Base-by-base conservation (phyloP, 2,329 filamentous ascomycete species). In the Alternaria dauci region DNA sequence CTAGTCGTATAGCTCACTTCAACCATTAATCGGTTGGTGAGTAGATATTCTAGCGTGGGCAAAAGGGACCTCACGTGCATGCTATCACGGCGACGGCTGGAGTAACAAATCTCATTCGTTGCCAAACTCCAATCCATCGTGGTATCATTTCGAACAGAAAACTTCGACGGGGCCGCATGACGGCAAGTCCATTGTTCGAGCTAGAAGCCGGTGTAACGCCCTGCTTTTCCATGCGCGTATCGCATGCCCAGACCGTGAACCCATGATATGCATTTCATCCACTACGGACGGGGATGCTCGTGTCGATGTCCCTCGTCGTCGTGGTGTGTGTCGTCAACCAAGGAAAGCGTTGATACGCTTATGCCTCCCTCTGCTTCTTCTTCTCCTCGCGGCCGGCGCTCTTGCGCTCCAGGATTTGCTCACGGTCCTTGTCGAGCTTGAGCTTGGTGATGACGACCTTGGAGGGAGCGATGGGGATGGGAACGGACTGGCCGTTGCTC, bases 361-460 rank as follows among this genome's bases (percentile, higher is more conserved):
- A 85, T 73, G 74, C 72, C 74, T 78, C 74, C 58, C 71, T 83
- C 84, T 90, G 90, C 85, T 93, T 93, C 81, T 85, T 84, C 81
- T 84, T 84, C 81, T 88, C 86, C 85, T 94, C 92, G 70, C 91
- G 90, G 79, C 92, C 92, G 73, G 85, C 83, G 84, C 90, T 89
- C 86, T 91, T 93, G 84, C 92, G 89, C 85, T 92, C 91, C 76
- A 96, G 87, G 80, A 95, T 95, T 81, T 85, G 86, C 88, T 95
- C 92, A 75, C 92, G 91, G 85, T 96, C 92, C 90, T 95, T 94
- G 88, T 95, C 92, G 79, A 97, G 88, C 91, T 98, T 97, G 83
- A 98, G 89, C 89, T 97, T 97, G 86, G 91, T 97, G 87, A 99
- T 91, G 86, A 97, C 90, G 75, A 97, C 93, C 85, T 98, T 98